A percentile compares a stretch with the other conserved stretches of the same genome.
These are phyloP conservation scores for Kondoa malvinella DNA, from an alignment of 768 basidiomycete genomes.

Conservation along the genomic window DNA sequence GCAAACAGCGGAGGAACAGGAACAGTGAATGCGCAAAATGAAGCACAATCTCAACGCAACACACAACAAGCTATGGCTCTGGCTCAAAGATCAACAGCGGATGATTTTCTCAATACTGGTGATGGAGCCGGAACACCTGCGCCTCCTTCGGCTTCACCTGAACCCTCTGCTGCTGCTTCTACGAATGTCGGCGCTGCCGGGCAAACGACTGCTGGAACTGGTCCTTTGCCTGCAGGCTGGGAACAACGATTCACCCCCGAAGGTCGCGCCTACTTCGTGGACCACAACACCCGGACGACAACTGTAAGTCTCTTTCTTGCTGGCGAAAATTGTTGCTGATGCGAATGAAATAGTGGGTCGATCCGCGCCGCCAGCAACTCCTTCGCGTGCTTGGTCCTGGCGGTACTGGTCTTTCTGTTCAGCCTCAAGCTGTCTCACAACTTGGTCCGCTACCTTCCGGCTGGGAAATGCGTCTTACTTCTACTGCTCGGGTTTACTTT, in stretches of 20 bases:
- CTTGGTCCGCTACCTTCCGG: slow-evolving; percentile 92
- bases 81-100: slow-evolving; percentile 33
- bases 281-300: slow-evolving; percentile 96
- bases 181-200: slow-evolving; percentile 24
- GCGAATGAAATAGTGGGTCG: slow-evolving; percentile 50
- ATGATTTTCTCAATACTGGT: slow-evolving; percentile 30
- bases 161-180: slow-evolving; percentile 15
- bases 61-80: not conserved
- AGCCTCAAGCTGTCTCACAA: slow-evolving; percentile 89
- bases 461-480: slow-evolving; percentile 99
- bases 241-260: slow-evolving; percentile 97
- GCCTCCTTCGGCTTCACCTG: slow-evolving; percentile 18
- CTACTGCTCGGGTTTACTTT: slow-evolving; percentile 95
- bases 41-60: slow-evolving; percentile 38
- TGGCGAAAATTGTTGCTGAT: not conserved
- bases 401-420: slow-evolving; percentile 68
- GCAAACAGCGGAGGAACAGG: slow-evolving; percentile 48
- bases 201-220: slow-evolving; percentile 55
- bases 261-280: slow-evolving; percentile 95
- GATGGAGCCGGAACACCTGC: slow-evolving; percentile 29
- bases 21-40: slow-evolving; percentile 63
- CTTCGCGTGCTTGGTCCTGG: slow-evolving; percentile 91
- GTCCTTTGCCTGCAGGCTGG: slow-evolving; percentile 90
- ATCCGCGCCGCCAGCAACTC: slow-evolving; percentile 88
- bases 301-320: slow-evolving; percentile 35